A percentile compares a stretch with the other conserved stretches of the same genome.
Conservation (phyloP, 345 rosid genomes). For the Lumnitzera littorea region DNA sequence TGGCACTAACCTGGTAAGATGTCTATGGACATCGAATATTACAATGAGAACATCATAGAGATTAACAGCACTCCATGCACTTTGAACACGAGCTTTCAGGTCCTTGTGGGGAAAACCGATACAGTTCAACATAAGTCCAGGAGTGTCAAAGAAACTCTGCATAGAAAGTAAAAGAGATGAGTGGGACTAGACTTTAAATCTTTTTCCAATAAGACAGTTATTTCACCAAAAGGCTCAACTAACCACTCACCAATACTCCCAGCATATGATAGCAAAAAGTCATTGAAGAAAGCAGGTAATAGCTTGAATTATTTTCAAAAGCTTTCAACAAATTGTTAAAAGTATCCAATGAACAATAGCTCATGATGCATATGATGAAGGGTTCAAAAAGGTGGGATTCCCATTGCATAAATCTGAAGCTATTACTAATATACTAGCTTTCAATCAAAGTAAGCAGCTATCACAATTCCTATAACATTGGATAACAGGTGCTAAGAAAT, state of each 20-base stretch:
- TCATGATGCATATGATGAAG: no score
- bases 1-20: slow-evolving; percentile 56
- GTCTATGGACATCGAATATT: slow-evolving; percentile 88
- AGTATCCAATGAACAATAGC: no score
- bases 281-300: no score
- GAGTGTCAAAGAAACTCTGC: slow-evolving; percentile 96
- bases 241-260: background rate
- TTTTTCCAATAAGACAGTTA: background rate
- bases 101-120: slow-evolving; percentile 72
- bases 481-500: no score
- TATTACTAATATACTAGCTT: no score
- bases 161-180: slow-evolving; percentile 8
- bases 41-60: slow-evolving; percentile 81
- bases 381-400: no score
- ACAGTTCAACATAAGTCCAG: slow-evolving; percentile 64
- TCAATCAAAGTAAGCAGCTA: no score
- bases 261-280: no score
- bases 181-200: background rate
- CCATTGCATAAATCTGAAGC: no score
- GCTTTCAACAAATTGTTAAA: no score
- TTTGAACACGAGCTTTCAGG: slow-evolving; percentile 67
- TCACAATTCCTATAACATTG: no score
- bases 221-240: background rate
- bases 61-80: slow-evolving; percentile 72
- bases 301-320: no score